Base-by-base conservation (phyloP, 306 rosid species). In the Astragalus glycyphyllos region DNA sequence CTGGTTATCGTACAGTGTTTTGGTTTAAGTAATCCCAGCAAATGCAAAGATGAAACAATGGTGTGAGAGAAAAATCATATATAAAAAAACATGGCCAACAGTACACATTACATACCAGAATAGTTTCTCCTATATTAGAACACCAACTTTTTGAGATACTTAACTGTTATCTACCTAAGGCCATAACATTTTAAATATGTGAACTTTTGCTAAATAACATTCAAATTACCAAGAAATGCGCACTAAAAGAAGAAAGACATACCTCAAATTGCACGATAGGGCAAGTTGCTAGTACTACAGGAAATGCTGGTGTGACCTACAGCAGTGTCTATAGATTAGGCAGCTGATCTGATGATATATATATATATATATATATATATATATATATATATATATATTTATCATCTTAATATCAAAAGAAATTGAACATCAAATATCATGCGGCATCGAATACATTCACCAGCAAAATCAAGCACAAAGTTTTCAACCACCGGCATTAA, bases 251-350 rank as follows among this genome's bases (percentile, higher is more conserved):
- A 80, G 56, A 64, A 73, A 77, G 44, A 38, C 72, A 60, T 73
- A 85, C 98, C 98, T 87, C 98, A 73, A 93, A 93, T 76, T 93
- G 96, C 77, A 93, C 77, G 41, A 84, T 62, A 17, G 97, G 98
- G 76, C 88, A 82, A 38, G 96, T 85, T 72, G 92, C 89, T 65
- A 90, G 82, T 65, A 86, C 63, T 46, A 86, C 73, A 16, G 98
- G 97, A 83, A 86, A 88, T 20, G 94, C 83, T 67, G 97, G 96
- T 64, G 98, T 93, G 75, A 90, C 97, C 98, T 93, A 76, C 85
- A 80, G 64, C 58, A 80, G 71, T 73, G 65, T 65, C 73, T 34
- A 56, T 5, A 77, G n/a, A 75, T 84, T 79, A 85, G 83, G 48
- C 32, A 35, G 62, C 74, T 60, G 42, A 53, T 59, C 32, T 7